Evolutionary conservation across 345 rosid species (phyloP).

Genomic region (Eucalyptus guilfoylei): DNA sequence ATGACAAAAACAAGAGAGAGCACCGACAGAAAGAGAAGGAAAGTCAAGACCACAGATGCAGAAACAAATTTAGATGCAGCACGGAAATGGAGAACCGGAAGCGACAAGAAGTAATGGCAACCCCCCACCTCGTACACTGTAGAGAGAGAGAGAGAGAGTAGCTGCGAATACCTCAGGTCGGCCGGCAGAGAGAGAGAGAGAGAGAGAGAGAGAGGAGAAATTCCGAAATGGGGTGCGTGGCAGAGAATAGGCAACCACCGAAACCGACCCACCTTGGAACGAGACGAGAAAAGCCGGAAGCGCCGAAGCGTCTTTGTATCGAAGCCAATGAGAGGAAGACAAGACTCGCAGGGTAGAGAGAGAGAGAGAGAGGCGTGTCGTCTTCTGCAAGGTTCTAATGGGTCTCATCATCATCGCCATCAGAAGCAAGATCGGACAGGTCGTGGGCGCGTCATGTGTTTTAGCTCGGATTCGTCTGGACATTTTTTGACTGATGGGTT

Average conservation of each 20-base stretch:
- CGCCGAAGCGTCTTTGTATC: neutral
- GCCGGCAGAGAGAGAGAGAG: neutral
- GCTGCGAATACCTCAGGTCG: neutral
- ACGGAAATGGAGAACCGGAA: neutral
- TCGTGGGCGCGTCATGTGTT: neutral
- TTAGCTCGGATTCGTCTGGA: neutral
- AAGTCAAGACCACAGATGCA: neutral
- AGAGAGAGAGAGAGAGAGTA: neutral
- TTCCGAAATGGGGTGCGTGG: neutral
- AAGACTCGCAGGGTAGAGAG: neutral
- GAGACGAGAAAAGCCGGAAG: neutral
- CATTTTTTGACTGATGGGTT: neutral
- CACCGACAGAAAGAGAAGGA: neutral
- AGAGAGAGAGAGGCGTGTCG: neutral
- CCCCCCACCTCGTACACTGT: neutral
- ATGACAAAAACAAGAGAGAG: neutral
- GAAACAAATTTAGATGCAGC: neutral
- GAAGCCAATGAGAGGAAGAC: neutral
- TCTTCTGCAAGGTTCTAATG: neutral
- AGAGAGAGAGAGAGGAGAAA: neutral
- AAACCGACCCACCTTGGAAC: neutral
- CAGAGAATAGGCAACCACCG: neutral
- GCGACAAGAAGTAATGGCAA: neutral
- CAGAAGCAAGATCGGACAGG: neutral
- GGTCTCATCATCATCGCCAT: neutral